Base-by-base conservation (phyloP, 164 flowering plant species). In the Kingdonia uniflora region DNA sequence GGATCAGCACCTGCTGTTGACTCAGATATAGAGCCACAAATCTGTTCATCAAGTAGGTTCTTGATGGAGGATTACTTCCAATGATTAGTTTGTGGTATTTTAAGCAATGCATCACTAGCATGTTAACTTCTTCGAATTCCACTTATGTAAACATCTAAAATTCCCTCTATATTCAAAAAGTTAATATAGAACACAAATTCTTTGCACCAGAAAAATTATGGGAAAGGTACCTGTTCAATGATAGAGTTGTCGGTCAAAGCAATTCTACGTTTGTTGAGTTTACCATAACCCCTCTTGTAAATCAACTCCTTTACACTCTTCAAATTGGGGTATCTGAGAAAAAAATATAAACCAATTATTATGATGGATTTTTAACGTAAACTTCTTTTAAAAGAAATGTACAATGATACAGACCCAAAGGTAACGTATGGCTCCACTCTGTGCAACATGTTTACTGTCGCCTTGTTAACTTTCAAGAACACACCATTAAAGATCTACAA, bases 351-450 rank as follows among this genome's bases (percentile, higher is more conserved):
- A 1, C 5, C 24, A 14, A 1, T 15, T 14, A n/a, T 13, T 17
- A n/a, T 12, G 22, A 45, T 3, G 13, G 3, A 13, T 16, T 6
- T n/a, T 5, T 14, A 45, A 21, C 13, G 49, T 17, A 19, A 19
- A 1, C 2, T 17, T 45, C 24, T 1, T 0, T 17, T 11, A 20
- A 16, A 4, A 14, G 22, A 11, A 23, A 25, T 52, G 15, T 23
- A n/a, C 4, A 35, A 23, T 21, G 20, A 22, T n/a, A n/a, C 49
- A 16, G 57, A 80, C 85, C 85, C 82, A 57, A 69, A 80, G 3
- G 85, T 80, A 14, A 80, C 78, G 29, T 75, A 81, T 14, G 85
- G 85, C 64, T 78, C 86, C 37, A 78, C 83, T 51, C 81, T 68
- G 25, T 71, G 84, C 55, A 81, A 62, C 84, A 81, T 81, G 49